Conservation (phyloP, 192 early-diverging fungal species). For the Coemansia interrupta region DNA sequence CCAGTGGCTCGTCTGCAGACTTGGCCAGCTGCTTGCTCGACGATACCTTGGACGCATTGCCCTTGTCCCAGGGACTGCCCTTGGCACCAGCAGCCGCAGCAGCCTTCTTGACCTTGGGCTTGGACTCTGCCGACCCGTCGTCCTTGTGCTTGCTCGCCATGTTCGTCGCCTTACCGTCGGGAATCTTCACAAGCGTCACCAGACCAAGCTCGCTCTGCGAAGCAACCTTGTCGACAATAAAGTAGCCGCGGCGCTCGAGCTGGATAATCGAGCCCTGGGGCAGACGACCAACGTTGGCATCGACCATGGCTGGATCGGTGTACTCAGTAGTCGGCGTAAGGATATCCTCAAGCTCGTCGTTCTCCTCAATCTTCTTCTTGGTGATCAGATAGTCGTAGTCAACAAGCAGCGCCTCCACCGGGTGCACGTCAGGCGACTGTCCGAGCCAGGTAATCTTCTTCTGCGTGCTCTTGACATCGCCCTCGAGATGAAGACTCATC, state of each 20-base stretch:
- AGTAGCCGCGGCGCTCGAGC: conserved; percentile 95
- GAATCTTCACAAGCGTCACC: conserved; percentile 78
- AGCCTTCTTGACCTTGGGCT: not conserved
- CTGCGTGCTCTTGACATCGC: conserved; percentile 98
- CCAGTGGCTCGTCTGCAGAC: conserved; percentile 4
- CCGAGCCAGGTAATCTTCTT: conserved; percentile 98
- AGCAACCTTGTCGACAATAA: conserved; percentile 74
- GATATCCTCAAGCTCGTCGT: conserved; percentile 76
- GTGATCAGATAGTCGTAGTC: conserved; percentile 98
- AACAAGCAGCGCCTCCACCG: conserved; percentile 65
- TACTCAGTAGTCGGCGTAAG: conserved; percentile 86
- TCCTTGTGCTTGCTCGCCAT: conserved; percentile 63
- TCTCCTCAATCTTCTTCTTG: conserved; percentile 95
- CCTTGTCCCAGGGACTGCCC: conserved; percentile 43
- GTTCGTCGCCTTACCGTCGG: conserved; percentile 83
- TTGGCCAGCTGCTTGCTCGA: not conserved
- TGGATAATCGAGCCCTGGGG: conserved; percentile 82
- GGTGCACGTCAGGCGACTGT: conserved; percentile 56
- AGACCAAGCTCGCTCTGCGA: conserved; percentile 50
- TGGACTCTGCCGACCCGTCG: not conserved
- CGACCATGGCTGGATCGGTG: conserved; percentile 60
- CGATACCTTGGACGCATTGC: conserved; percentile 7
- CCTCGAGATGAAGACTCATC: conserved; percentile 78
- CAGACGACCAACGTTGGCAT: conserved; percentile 63
- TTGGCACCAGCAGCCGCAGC: conserved; percentile 8